Percentiles rank a stretch among this genome's conserved stretches.
Evolutionary conservation across 192 early-diverging fungal species (phyloP).

Genomic region (Coemansia sp.): DNA sequence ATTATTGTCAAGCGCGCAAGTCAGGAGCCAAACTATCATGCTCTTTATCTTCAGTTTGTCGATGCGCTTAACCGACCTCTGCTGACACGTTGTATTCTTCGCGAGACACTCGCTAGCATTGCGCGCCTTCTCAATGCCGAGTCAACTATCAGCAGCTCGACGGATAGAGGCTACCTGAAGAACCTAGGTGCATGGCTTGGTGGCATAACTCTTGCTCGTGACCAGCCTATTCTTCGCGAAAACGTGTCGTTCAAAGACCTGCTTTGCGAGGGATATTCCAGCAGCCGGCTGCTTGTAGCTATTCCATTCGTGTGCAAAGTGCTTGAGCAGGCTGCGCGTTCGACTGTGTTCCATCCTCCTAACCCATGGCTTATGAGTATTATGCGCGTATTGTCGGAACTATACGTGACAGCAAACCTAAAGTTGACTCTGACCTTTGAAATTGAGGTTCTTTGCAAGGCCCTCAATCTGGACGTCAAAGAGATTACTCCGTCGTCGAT

Average conservation of each 20-base stretch:
- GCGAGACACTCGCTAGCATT: slow-evolving; percentile 88
- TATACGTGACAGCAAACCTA: slow-evolving; percentile 90
- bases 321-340: slow-evolving; percentile 80
- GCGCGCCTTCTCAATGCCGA: slow-evolving; percentile 88
- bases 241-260: slow-evolving; percentile 93
- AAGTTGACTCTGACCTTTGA: slow-evolving; percentile 97
- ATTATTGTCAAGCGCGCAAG: slow-evolving; percentile 93
- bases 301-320: slow-evolving; percentile 99
- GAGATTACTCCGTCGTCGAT: slow-evolving; percentile 47
- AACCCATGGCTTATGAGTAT: slow-evolving; percentile 99
- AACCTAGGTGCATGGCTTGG: slow-evolving; percentile 98
- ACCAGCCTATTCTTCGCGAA: slow-evolving; percentile 94
- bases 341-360: slow-evolving; percentile 88
- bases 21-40: slow-evolving; percentile 96
- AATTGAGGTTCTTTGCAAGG: slow-evolving; percentile 97
- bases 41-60: slow-evolving; percentile 83
- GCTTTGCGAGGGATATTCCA: slow-evolving; percentile 87
- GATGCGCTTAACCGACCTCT: slow-evolving; percentile 66
- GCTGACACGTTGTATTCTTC: slow-evolving; percentile 75
- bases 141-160: slow-evolving; percentile 84
- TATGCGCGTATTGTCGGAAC: slow-evolving; percentile 84
- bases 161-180: slow-evolving; percentile 87
- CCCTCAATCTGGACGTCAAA: slow-evolving; percentile 79
- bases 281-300: slow-evolving; percentile 84
- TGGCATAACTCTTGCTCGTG: slow-evolving; percentile 91